phyloP scores from a whole-genome alignment of 1,284 basidiomycete species.

The Cryptococcus sp. region DNA sequence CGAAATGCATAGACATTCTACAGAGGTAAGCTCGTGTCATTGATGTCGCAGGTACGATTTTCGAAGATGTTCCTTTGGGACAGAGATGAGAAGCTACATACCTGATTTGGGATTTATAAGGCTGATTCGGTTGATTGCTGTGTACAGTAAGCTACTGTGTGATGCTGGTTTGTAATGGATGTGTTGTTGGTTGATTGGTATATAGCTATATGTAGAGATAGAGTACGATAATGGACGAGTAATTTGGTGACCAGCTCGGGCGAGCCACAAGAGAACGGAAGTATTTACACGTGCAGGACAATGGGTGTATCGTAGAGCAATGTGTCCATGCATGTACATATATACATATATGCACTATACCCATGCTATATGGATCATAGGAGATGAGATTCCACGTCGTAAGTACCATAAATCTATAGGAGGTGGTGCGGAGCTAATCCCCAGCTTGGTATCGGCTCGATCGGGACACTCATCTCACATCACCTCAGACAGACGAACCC shows the following conservation, averaged over 20 bases:
- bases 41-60: background rate
- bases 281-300: background rate
- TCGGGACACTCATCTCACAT: conserved; percentile 74
- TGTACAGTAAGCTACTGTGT: too few species aligned
- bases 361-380: background rate
- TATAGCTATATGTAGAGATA: background rate
- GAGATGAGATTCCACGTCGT: conserved; percentile 44
- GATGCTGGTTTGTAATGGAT: background rate
- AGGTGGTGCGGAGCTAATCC: background rate
- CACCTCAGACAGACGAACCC: conserved; percentile 60
- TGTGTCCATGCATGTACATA: too few species aligned
- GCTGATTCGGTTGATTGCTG: too few species aligned
- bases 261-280: background rate
- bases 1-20: conserved; percentile 48
- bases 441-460: conserved; percentile 65
- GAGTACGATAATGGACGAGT: background rate
- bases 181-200: background rate
- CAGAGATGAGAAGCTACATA: too few species aligned
- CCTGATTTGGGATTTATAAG: too few species aligned
- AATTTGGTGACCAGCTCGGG: background rate
- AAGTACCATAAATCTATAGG: conserved; percentile 2
- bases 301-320: too few species aligned
- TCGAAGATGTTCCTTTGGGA: too few species aligned
- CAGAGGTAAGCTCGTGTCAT: background rate
- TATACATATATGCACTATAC: background rate